Base-by-base conservation (phyloP, 495 filamentous ascomycete genomes). In the Penicillium simplicissimum region DNA sequence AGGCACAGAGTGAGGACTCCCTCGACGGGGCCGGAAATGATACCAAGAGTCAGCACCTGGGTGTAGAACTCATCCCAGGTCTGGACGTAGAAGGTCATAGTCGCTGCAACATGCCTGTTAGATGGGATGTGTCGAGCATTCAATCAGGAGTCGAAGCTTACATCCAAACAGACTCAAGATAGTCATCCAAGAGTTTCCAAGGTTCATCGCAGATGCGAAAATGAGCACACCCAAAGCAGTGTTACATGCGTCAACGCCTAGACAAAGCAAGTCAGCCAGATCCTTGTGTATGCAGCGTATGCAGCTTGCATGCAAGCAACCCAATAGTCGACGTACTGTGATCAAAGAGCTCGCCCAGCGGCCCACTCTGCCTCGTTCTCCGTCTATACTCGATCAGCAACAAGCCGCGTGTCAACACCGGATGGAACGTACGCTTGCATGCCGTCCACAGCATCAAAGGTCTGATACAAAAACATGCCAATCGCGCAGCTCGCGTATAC, bases 41-140 rank as follows among this genome's bases (percentile, higher is more conserved):
- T 79, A 55, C 95, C 95, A 0, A 98, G 84, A 14, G 91, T 97
- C 25, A 98, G 85, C 10, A 94, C 93, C 71, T 96, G 91, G 38
- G 95, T 98, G 78, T 97, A 96, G 76, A 97, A 98, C 77, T 97
- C 95, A 65, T 98, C 95, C 95, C 95, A 98, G 34, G 95, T 98
- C 73, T 97, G 95, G 23, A 98, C 88, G 73, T 98, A 98, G 76
- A 98, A 98, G 15, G 93, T 97, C 68, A 93, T 79, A 36, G 89
- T 85, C 1, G 89, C 88, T 91, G 63, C 48, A 14, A 14, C 14
- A 36, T 78, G 23, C 11, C 8, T 31, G 45, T 49, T 31, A 49
- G 45, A 49, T 49, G 21, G 14, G 11, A 28, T 21, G 7, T 5
- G 4, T 31, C 10, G 4, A 49, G 6, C 1, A n/a, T n/a, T 5